Base-by-base conservation (phyloP, 805 yeast genomes). In the Ogataea philodendri region DNA sequence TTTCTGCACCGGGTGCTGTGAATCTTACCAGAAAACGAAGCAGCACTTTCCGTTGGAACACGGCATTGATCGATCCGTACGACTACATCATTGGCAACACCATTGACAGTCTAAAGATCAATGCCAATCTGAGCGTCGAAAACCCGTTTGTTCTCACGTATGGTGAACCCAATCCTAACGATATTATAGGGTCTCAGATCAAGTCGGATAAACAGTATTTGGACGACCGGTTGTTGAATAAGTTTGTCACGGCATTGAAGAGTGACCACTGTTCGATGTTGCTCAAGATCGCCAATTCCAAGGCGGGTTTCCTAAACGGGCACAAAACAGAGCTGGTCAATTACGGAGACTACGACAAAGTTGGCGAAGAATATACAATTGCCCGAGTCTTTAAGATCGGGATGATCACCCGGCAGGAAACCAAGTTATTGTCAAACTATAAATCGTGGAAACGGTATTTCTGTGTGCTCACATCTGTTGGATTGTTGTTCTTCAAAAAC, bases 391-490 rank as follows among this genome's bases (percentile, higher is more conserved):
- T 65, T 26, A 69, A 67, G 35, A 55, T 64, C 27, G 70, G 71
- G 3, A 60, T 65, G 42, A 28, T 70, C 5, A 59, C 59, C 26
- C 54, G 59, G 26, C 68, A 70, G 39, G 76, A 71, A 43, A 47
- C 60, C 1, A 57, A 57, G 32, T 46, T 48, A 19, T 32, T 54
- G 15, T 39, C 57, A 3, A 52, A 46, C 22, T 31, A 46, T 11
- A 52, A 52, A 27, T 38, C 54, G 2, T 72, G 77, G 78, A 70
- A 59, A 38, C 63, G 59, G 22, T 67, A 66, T 36, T 68, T 58
- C 46, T 74, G 69, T 15, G 52, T 74, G n/a, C 49, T 75, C 30
- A 75, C 81, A 1, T 57, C 72, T 0, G 63, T 70, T 41, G 80
- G 80, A 1, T 44, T 74, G 14, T 56, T 72, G 9, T 54, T 74